These are phyloP conservation scores for Candida takata DNA, from an alignment of 805 yeast species.

Conservation along the genomic window DNA sequence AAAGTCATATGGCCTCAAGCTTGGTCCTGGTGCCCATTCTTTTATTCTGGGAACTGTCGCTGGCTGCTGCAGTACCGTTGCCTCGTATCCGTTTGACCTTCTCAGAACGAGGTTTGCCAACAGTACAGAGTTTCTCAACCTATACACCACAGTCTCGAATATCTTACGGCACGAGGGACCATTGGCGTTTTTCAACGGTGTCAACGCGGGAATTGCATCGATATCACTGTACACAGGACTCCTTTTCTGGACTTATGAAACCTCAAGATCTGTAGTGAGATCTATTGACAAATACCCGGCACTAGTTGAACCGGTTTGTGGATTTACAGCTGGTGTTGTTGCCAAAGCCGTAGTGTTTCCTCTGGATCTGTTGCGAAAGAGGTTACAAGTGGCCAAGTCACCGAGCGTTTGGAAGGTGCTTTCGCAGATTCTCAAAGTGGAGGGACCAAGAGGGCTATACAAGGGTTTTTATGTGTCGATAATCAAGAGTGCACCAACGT, in stretches of 20 bases:
- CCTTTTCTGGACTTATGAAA: conserved; percentile 65
- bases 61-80: conserved; percentile 64
- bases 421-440: conserved; percentile 36
- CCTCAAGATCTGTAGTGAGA: conserved; percentile 16
- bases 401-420: conserved; percentile 10
- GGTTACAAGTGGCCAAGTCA: conserved; percentile 52
- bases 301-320: conserved; percentile 47
- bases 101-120: conserved; percentile 82
- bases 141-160: conserved; percentile 22
- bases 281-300: conserved; percentile 10
- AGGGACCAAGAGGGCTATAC: conserved; percentile 66
- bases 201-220: conserved; percentile 45
- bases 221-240: conserved; percentile 68
- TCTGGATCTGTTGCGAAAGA: conserved; percentile 71
- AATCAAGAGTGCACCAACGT: conserved; percentile 73
- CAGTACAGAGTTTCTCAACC: conserved; percentile 27
- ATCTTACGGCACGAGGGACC: conserved; percentile 37
- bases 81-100: conserved; percentile 88
- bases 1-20: conserved; percentile 4
- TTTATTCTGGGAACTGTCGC: conserved; percentile 67
- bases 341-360: conserved; percentile 80
- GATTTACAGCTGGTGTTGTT: conserved; percentile 67
- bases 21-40: conserved; percentile 27
- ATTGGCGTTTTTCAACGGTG: conserved; percentile 43
- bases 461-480: conserved; percentile 68